A percentile compares a stretch with the other conserved stretches of the same genome.
phyloP scores from a whole-genome alignment of 2,329 filamentous ascomycete genomes.

The Dactylellina sp. region DNA sequence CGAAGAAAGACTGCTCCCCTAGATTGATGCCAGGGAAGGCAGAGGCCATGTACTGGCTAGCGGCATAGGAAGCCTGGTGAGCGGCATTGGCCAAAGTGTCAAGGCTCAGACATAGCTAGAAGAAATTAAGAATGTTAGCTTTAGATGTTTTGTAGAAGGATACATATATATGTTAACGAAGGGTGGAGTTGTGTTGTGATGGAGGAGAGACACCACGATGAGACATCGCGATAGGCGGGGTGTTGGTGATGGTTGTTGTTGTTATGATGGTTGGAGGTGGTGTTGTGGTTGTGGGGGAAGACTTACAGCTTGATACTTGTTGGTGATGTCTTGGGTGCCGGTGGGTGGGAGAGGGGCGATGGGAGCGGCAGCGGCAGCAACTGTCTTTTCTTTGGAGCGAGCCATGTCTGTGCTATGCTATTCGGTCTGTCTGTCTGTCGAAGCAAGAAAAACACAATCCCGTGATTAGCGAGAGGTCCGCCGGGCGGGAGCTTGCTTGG shows the following conservation, averaged over 20 bases:
- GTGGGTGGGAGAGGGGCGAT: slow-evolving; percentile 4
- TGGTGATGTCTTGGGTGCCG: slow-evolving; percentile 26
- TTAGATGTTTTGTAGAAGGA: neutral
- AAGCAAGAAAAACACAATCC: slow-evolving; percentile 18
- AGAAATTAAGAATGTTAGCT: neutral
- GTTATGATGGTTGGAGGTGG: too few species aligned
- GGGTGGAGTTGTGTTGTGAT: slow-evolving; percentile 8
- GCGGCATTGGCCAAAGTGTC: slow-evolving; percentile 50
- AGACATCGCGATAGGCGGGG: slow-evolving; percentile 13
- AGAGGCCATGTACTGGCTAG: slow-evolving; percentile 46
- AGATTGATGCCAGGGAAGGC: slow-evolving; percentile 40
- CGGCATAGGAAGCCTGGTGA: slow-evolving; percentile 41
- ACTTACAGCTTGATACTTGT: slow-evolving; percentile 51
- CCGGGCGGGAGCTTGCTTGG: too few species aligned
- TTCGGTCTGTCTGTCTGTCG: too few species aligned
- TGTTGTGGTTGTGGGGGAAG: neutral
- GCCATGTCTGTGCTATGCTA: slow-evolving; percentile 41
- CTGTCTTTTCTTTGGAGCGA: slow-evolving; percentile 46
- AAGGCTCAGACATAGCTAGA: slow-evolving; percentile 43
- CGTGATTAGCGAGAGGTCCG: too few species aligned
- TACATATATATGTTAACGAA: too few species aligned
- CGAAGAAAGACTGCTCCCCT: slow-evolving; percentile 28
- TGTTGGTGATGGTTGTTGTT: slow-evolving; percentile 19
- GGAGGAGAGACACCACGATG: too few species aligned
- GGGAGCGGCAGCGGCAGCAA: slow-evolving; percentile 35